Conservation (phyloP, 306 rosid genomes). For the Notholithocarpus densiflorus region DNA sequence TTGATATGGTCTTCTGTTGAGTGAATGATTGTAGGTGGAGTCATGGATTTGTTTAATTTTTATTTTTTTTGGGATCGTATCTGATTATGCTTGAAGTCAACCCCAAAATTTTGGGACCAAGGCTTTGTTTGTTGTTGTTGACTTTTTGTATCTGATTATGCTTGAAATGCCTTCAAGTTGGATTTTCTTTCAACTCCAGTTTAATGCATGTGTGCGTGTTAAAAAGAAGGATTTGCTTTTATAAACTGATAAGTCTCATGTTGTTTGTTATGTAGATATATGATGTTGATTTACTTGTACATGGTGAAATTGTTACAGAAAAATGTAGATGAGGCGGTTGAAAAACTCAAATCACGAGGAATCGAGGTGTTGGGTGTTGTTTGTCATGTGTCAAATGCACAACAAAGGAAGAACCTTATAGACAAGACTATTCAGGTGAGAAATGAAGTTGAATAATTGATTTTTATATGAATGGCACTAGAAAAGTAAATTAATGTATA, state of each 20-base stretch:
- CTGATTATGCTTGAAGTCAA: neutral
- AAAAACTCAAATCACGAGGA: slow-evolving; percentile 64
- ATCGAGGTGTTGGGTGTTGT: slow-evolving; percentile 67
- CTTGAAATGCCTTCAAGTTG: neutral
- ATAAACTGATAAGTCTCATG: neutral
- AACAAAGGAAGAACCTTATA: slow-evolving; percentile 77
- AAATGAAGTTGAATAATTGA: neutral
- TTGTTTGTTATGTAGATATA: no score
- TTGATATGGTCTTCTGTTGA: no score
- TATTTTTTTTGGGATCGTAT: no score
- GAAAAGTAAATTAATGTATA: neutral
- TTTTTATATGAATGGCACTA: neutral
- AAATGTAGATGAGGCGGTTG: slow-evolving; percentile 87
- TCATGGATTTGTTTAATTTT: no score
- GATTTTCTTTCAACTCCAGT: neutral
- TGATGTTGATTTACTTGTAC: neutral
- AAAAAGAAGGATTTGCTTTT: neutral
- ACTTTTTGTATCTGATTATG: neutral
- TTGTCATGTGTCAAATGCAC: slow-evolving; percentile 79
- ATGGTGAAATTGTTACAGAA: slow-evolving; percentile 44
- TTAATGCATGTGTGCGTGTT: neutral
- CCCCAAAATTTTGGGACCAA: neutral
- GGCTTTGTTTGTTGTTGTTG: neutral
- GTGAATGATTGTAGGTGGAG: no score
- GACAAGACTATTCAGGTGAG: slow-evolving; percentile 69